Evolutionary conservation across 345 rosid genomes (phyloP).

Genomic region (Citrus unshiu): DNA sequence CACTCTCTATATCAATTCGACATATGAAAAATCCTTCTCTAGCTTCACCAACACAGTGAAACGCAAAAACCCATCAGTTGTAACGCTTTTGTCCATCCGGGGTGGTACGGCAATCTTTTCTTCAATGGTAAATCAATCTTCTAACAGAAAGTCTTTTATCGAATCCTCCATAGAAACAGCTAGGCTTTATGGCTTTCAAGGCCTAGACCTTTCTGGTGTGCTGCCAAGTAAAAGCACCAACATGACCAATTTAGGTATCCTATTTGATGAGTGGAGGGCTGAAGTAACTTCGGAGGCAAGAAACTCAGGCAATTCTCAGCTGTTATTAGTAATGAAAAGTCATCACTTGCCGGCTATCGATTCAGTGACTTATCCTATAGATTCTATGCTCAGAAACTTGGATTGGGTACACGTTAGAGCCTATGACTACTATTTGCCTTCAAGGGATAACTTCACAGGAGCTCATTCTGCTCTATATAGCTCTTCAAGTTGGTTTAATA

Average conservation of each 20-base stretch:
- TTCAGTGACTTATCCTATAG: slow-evolving; percentile 15
- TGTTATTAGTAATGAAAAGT: slow-evolving; percentile 19
- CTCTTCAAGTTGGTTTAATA: background rate
- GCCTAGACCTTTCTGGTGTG: slow-evolving; percentile 25
- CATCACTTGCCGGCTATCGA: background rate
- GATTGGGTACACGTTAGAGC: slow-evolving; percentile 18
- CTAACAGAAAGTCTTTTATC: slow-evolving; percentile 14
- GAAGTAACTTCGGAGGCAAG: slow-evolving; percentile 17
- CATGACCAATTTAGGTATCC: slow-evolving; percentile 19
- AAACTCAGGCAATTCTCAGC: slow-evolving; percentile 9
- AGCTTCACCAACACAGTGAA: slow-evolving; percentile 16
- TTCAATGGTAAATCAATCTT: slow-evolving; percentile 14
- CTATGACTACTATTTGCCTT: slow-evolving; percentile 27
- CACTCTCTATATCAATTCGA: background rate
- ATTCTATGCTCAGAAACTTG: slow-evolving; percentile 16
- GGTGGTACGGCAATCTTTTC: slow-evolving; percentile 5
- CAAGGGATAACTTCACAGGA: slow-evolving; percentile 16
- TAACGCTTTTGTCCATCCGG: slow-evolving; percentile 21
- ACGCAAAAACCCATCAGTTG: slow-evolving; percentile 19
- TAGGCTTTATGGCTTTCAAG: slow-evolving; percentile 25
- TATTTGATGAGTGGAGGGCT: slow-evolving; percentile 32
- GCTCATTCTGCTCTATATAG: slow-evolving; percentile 28
- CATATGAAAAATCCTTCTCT: slow-evolving; percentile 11
- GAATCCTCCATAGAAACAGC: slow-evolving; percentile 23
- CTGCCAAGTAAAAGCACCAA: slow-evolving; percentile 13